Base-by-base conservation (phyloP, 768 basidiomycete species). In the Dentipellis fragilis region DNA sequence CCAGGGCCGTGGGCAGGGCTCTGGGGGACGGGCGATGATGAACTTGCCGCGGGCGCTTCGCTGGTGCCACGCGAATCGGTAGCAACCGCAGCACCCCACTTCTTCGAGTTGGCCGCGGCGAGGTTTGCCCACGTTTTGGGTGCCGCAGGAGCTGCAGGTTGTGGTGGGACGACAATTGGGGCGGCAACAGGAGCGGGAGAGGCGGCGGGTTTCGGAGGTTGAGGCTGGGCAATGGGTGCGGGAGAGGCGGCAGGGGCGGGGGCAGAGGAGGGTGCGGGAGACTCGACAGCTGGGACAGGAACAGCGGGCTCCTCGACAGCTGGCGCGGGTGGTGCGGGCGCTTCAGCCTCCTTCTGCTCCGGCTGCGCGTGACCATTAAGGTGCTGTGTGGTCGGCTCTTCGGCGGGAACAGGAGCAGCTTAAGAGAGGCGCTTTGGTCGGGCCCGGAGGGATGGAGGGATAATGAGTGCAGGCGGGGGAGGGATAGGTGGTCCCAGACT, bases 61-160 rank as follows among this genome's bases (percentile, higher is more conserved):
- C 83, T 83, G n/a, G 82, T 78, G 34, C 87, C 89, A 56, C 85
- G 83, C 2, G 81, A 80, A 56, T 91, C 87, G 55, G 80, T 80
- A 1, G 89, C 89, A 37, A 92, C 85, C 14, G 85, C 80, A 1
- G 83, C 70, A 46, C 91, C 90, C 93, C 93, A 95, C 67, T 87
- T 89, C 65, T 84, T 85, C 14, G 79, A 70, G 65, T 88, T 87
- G 17, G 85, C 69, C 40, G 93, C 93, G 48, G 93, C 93, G 47
- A 96, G 81, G 55, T 86, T 89, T 0, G 94, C 94, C 94, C 93
- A 97, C 0, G 87, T 87, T 67, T 89, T 87, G 14, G 89, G 90
- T 12, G 63, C 71, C 10, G 80, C 70, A 10, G 79, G 70, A 17
- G 75, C 76, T 6, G 67, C 59, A 5, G 76, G 72, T 10, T 69